Base-by-base conservation (phyloP, 2,329 filamentous ascomycete genomes). In the Colletotrichum sp. region DNA sequence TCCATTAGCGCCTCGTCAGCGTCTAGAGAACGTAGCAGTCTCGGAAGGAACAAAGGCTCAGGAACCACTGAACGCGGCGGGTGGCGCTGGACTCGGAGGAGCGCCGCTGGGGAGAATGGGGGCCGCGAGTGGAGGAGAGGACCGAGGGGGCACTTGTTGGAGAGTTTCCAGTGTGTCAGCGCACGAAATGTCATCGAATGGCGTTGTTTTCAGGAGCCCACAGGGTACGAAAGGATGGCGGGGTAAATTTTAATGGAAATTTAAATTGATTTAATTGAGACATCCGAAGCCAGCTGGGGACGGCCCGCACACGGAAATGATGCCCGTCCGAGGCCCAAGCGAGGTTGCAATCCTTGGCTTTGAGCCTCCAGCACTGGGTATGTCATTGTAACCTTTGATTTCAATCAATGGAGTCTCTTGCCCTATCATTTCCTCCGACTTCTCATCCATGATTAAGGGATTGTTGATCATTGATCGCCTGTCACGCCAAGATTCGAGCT, bases 201-300 rank as follows among this genome's bases (percentile, higher is more conserved):
- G 67, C 36, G 18, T 65, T 34, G 26, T 32, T 64, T 59, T 68
- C 63, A 76, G 69, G 72, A 76, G 63, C n/a, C 49, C 59, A 69
- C 57, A 73, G 30, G 67, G 67, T 36, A 30, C 32, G 30, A 64
- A 5, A 30, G 59, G 52, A 74, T 65, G 74, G 74, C 74, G 71
- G 74, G 74, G 74, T 76, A 74, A 65, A 66, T 65, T 75, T 34
- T 24, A 49, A 55, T 60, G 72, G 28, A 62, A 75, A 75, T 52
- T 76, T 60, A 10, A 69, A 49, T 52, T 69, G 71, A 69, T 76
- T 24, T 74, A 76, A 73, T 69, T 74, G 74, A 76, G 65, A 76
- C 74, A 76, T 34, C 64, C 59, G 69, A 34, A 39, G 44, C 44
- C 59, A 60, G 15, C 36, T 74, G 74, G 59, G 68, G 59, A 59